Evolutionary conservation across 257 asterid genomes (phyloP), one percentile per base, ranked within the genome.

Genomic region (Nicotiana obtusifolia): DNA sequence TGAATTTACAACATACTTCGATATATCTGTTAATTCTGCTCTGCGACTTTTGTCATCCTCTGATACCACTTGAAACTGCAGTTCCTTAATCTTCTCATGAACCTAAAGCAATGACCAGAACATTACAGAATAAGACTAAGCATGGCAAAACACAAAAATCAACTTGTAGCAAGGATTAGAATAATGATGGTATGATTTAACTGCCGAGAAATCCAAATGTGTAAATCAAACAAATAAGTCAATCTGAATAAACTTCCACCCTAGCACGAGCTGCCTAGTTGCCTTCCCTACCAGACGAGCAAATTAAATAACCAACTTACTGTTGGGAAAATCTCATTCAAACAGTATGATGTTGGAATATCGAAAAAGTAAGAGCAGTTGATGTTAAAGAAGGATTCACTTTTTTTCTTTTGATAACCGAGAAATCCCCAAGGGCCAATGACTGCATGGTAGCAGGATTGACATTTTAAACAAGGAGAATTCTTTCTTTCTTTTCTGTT

Each of bases 81-180:
- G 89, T 87, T 90, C 97, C 85, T 82, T 83, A 41, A 95, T 90
- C 83, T 92, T 91, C 83, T 84, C 91, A 78, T 92, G 92, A 82
- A 93, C 86, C 98, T 95, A 88, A 67, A 68, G 59, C 81, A 64
- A 81, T 80, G 62, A 60, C 60, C 54, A 76, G 75, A 80, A 9
- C 47, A 47, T 19, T 0, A 2, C 17, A 80, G 68, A 19, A 47
- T 65, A 41, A 41, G 35, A 35, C 37, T 71, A 20, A 22, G 78
- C 78, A 24, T 4, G 26, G 78, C 61, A 73, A 20, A 83, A 19
- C 17, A 56, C 60, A 33, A 26, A 17, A 56, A 69, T 3, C 35
- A 41, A 71, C 52, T 17, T 49, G 17, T 67, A 49, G 65, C 31
- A 33, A 53, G 78, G 13, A 20, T 56, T 20, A 44, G 78, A 57